Base-by-base conservation (phyloP, 2,329 filamentous ascomycete species). In the Alternaria incomplexa region DNA sequence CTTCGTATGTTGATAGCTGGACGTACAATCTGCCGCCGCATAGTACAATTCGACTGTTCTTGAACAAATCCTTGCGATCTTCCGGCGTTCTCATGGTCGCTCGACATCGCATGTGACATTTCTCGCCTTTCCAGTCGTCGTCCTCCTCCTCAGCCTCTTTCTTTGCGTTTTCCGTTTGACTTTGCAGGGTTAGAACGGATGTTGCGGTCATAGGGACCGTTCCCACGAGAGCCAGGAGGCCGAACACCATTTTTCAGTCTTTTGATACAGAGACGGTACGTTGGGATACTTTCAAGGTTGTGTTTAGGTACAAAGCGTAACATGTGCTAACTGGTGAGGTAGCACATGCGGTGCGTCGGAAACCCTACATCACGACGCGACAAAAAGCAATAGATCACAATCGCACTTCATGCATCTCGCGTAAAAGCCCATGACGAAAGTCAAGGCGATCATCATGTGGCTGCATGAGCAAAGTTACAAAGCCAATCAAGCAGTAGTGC, bases 101-200 rank as follows among this genome's bases (percentile, higher is more conserved):
- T 36, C 64, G 63, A 36, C 67, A 71, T 17, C 53, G 59, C 57
- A 73, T 68, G 25, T 73, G 62, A 51, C 70, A 66, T 61, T 68
- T 71, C 11, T 69, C 62, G n/a, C 63, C 61, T 52, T 70, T 73
- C 67, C 67, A 71, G 20, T 66, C 65, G 23, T 66, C 62, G 17
- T 70, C 59, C 8, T 55, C 30, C 10, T 64, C 64, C 3, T 20
- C 48, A 8, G 48, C 28, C 20, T 68, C 52, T 46, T 58, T 63
- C 47, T 68, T 66, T 5, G 66, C 66, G 25, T 62, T 67, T 44
- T 71, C 67, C 7, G 69, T 58, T 61, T 73, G 63, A 55, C 58
- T 68, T 56, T 73, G 70, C 12, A 73, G 63, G 5, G 52, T 60
- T 30, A 73, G 51, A 12, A 73, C 66, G 10, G 70, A 67, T 5